Percentiles rank a stretch among this genome's conserved stretches.
Conservation (phyloP, 208 protist species). For the Trypanosoma rangeli region DNA sequence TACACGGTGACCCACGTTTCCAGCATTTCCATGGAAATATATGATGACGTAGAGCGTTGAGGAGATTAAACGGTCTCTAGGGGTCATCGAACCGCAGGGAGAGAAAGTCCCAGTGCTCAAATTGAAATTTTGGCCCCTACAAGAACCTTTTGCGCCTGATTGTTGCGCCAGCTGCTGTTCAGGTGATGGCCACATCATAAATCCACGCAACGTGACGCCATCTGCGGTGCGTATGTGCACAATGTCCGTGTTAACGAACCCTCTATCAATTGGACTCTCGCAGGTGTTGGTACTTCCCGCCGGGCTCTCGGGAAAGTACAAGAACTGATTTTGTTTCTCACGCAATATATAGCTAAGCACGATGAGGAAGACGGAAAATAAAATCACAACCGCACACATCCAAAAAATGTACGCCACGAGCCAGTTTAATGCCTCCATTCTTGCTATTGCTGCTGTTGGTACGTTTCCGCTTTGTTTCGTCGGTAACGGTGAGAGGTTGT, state of each 20-base stretch:
- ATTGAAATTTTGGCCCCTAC: neutral
- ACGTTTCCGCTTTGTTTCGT: no score
- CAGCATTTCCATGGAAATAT: conserved; percentile 93
- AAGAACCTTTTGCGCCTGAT: neutral
- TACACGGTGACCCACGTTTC: conserved; percentile 90
- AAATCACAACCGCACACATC: conserved; percentile 5
- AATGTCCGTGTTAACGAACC: conserved; percentile 56
- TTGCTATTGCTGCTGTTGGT: conserved; percentile 3
- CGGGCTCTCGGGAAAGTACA: conserved; percentile 75
- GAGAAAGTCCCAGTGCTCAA: neutral
- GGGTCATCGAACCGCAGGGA: neutral
- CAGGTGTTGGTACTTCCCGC: conserved; percentile 52
- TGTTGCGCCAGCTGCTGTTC: conserved; percentile 14
- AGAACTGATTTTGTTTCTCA: conserved; percentile 45
- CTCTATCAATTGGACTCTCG: conserved; percentile 53
- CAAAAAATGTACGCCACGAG: conserved; percentile 22
- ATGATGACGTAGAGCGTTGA: conserved; percentile 61
- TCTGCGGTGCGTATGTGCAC: conserved; percentile 67
- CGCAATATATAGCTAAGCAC: conserved; percentile 33
- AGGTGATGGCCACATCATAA: conserved; percentile 65
- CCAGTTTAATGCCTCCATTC: conserved; percentile 19
- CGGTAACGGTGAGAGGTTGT: no score
- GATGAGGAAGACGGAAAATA: conserved; percentile 30
- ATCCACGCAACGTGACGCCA: conserved; percentile 68
- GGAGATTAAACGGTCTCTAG: neutral